Evolutionary conservation across 176 grass and related monocot genomes (phyloP), one percentile per base, ranked within the genome.

Genomic region (Aegilops umbellulata): DNA sequence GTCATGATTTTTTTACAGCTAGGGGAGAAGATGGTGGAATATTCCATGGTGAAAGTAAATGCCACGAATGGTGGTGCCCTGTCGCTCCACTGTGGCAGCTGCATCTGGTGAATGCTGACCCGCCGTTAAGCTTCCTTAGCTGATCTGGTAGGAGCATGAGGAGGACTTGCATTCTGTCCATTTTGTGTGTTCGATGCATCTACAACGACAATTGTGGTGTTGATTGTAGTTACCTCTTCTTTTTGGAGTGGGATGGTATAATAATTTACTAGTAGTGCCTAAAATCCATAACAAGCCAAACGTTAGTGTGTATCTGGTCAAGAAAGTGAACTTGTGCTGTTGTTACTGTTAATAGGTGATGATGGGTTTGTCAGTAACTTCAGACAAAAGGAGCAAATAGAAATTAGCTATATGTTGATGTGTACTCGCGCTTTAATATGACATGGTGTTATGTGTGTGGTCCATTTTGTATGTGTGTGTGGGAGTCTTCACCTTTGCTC

Each of bases 41-140:
- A 41, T 41, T 41, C 39, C 39, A 80, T 27, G 71, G 88, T 77
- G 81, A 87, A 77, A 34, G 19, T 41, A 3, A 41, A 41, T 41
- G 39, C 39, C 39, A 85, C 53, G 82, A 88, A 82, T 65, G 55
- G 64, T 9, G 68, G 35, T 3, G 8, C 41, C 41, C 11, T 44
- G 3, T 44, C 25, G 22, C 78, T 58, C 22, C 88, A 85, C 34
- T 83, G 34, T 65, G 69, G 74, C 79, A 93, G 91, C 74, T 78
- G 65, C 85, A 68, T 49, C 82, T 90, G 85, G 86, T 90, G 89
- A 90, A 72, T n/a, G 62, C 13, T 34, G 7, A 82, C 30, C 46
- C 14, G 4, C 46, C 46, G 15, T 49, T 49, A 10, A 5, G 14
- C 46, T 49, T 49, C 46, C n/a, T 19, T 15, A 73, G 34, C 14